Percentiles rank a stretch among this genome's conserved stretches.
These are phyloP conservation scores for Scutellaria galericulata DNA, from an alignment of 257 asterid species.

Conservation along the genomic window DNA sequence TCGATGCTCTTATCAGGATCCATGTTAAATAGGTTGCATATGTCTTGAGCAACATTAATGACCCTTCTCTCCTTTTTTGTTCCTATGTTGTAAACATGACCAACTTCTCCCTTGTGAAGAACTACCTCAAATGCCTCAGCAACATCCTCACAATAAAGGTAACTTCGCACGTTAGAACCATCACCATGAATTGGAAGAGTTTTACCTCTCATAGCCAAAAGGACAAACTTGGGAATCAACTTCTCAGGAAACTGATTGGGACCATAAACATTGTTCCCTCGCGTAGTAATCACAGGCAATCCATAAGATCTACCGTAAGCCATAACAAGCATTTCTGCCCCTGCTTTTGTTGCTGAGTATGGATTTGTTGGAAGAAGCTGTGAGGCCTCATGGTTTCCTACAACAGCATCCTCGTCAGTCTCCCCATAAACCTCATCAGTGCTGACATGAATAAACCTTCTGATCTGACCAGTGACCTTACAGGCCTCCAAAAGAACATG, in stretches of 20 bases:
- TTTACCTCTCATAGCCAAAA: constrained; percentile 69
- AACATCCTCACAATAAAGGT: constrained; percentile 76
- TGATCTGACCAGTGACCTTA: constrained; percentile 65
- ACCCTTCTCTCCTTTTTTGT: constrained; percentile 71
- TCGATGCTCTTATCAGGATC: constrained; percentile 57
- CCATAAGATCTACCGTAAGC: constrained; percentile 75
- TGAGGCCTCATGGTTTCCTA: constrained; percentile 75
- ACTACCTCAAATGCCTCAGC: constrained; percentile 74
- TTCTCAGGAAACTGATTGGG: constrained; percentile 79
- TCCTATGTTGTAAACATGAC: constrained; percentile 72
- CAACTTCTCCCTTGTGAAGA: constrained; percentile 73
- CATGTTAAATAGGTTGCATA: constrained; percentile 60
- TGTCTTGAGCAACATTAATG: constrained; percentile 61
- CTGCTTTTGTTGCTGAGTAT: constrained; percentile 73
- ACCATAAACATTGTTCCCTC: constrained; percentile 79
- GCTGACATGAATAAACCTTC: constrained; percentile 73
- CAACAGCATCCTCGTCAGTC: constrained; percentile 73
- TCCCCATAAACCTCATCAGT: constrained; percentile 80
- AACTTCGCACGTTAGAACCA: constrained; percentile 69
- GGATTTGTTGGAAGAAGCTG: constrained; percentile 75
- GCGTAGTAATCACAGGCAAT: constrained; percentile 66
- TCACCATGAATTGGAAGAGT: constrained; percentile 76
- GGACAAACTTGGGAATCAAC: constrained; percentile 72
- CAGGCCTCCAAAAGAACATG: constrained; percentile 78
- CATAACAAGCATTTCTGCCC: constrained; percentile 84